Evolutionary conservation across 108 stramenopile genomes (phyloP).

Genomic region (Cyclotella kingstonii): DNA sequence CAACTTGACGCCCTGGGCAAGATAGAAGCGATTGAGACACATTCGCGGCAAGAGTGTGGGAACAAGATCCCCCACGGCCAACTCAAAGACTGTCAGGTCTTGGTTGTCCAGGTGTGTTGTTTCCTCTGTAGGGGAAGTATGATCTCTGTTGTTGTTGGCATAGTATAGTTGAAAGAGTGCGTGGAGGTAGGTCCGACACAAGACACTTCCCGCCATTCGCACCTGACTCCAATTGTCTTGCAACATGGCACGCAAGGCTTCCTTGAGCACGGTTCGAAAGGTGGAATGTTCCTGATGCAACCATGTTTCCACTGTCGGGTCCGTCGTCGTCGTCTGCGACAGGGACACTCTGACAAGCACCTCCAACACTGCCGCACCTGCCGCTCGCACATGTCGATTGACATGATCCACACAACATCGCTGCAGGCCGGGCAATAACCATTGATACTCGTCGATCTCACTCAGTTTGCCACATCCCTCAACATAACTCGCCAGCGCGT

Average conservation of each 20-base stretch:
- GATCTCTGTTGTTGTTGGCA: too few species aligned
- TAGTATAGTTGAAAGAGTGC: conserved; percentile 52
- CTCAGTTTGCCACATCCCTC: conserved; percentile 49
- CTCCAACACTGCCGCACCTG: conserved; percentile 83
- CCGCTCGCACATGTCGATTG: conserved; percentile 95
- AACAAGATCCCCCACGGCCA: conserved; percentile 37
- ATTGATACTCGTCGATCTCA: conserved; percentile 19
- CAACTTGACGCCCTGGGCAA: conserved; percentile 94
- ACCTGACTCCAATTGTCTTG: conserved; percentile 98
- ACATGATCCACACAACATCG: conserved; percentile 76
- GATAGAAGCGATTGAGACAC: conserved; percentile 97
- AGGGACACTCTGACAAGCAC: conserved; percentile 45
- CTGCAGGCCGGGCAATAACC: conserved; percentile 46
- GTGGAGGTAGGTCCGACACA: conserved; percentile 76
- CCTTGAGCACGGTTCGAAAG: conserved; percentile 41
- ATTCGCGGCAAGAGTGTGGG: conserved; percentile 87
- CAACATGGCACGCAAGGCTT: conserved; percentile 50
- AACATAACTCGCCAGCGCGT: conserved; percentile 83
- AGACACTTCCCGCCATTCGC: conserved; percentile 91
- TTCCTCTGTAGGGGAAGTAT: too few species aligned
- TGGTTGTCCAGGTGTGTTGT: too few species aligned
- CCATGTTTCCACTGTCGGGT: background rate
- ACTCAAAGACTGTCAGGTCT: conserved; percentile 38
- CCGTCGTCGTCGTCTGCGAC: conserved; percentile 5
- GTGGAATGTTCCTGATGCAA: conserved; percentile 3